These are phyloP conservation scores for Tetracladium setigerum DNA, from an alignment of 495 filamentous ascomycete species.

Conservation along the genomic window DNA sequence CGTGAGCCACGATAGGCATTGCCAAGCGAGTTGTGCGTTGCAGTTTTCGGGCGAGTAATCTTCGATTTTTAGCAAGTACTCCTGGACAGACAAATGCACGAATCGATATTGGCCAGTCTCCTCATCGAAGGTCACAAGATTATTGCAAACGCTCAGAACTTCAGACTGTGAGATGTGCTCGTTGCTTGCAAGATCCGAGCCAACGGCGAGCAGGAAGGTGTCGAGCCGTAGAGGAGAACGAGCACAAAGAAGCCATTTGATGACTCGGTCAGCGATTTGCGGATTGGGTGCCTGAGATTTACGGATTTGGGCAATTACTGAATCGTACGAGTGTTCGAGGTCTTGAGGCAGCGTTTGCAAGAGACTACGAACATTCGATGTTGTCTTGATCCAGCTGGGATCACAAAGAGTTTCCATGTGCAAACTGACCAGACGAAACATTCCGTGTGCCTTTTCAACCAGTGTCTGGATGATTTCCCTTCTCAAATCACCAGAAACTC, in stretches of 20 bases:
- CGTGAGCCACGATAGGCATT: neutral
- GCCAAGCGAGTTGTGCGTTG: neutral
- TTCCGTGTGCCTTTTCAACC: conserved; percentile 5
- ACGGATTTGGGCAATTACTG: conserved; percentile 2
- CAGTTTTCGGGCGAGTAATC: neutral
- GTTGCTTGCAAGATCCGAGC: too few relatives aligned
- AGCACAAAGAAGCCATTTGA: conserved; percentile 6
- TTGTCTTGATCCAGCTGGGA: conserved; percentile 2
- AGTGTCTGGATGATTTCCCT: neutral
- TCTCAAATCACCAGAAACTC: neutral
- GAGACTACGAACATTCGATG: neutral
- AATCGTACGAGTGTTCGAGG: conserved; percentile 3
- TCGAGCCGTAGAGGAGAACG: neutral
- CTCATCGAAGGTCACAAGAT: conserved; percentile 20
- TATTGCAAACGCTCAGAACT: conserved; percentile 6
- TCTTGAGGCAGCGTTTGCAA: conserved; percentile 4
- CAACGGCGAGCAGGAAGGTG: conserved; percentile 1
- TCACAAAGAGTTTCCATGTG: conserved; percentile 18
- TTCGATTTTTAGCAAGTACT: neutral
- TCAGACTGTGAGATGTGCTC: too few relatives aligned
- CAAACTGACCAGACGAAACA: conserved; percentile 31
- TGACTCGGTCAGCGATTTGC: neutral
- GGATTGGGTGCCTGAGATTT: neutral
- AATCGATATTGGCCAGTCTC: conserved; percentile 2
- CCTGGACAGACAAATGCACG: conserved; percentile 2